Percentiles rank a stretch among this genome's conserved stretches.
Evolutionary conservation across 2,329 filamentous ascomycete genomes (phyloP).

Genomic region (Diplodia intermedia): DNA sequence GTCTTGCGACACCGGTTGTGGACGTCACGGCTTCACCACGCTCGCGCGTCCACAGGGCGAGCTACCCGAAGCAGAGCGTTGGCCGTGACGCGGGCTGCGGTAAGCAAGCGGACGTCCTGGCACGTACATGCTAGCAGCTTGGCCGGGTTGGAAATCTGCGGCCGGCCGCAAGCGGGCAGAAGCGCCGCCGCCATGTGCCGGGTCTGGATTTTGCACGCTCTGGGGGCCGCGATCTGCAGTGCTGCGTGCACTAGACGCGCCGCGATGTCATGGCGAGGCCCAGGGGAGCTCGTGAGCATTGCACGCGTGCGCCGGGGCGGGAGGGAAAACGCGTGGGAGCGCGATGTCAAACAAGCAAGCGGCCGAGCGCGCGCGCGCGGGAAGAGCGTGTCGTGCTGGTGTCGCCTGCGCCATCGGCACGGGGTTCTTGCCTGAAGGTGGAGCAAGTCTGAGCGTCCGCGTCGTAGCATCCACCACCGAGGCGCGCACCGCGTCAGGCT

Average conservation of each 20-base stretch:
- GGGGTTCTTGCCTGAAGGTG: slow-evolving; percentile 27
- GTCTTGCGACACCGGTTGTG: not conserved
- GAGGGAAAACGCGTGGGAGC: not conserved
- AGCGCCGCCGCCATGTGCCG: slow-evolving; percentile 9
- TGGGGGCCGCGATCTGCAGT: slow-evolving; percentile 23
- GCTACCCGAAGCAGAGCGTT: slow-evolving; percentile 9
- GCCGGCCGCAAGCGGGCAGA: slow-evolving; percentile 13
- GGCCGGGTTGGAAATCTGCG: not conserved
- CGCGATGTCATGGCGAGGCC: slow-evolving; percentile 24
- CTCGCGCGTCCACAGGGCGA: slow-evolving; percentile 10
- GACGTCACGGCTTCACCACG: not conserved
- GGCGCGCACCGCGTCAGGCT: slow-evolving; percentile 35
- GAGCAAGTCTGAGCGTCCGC: slow-evolving; percentile 31
- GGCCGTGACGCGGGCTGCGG: slow-evolving; percentile 16
- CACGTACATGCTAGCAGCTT: not conserved
- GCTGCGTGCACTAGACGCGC: slow-evolving; percentile 24
- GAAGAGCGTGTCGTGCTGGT: slow-evolving; percentile 5
- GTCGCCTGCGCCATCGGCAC: slow-evolving; percentile 16
- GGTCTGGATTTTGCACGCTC: slow-evolving; percentile 24
- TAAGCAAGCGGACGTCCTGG: slow-evolving; percentile 1
- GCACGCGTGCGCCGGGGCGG: not conserved
- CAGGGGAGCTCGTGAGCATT: not conserved
- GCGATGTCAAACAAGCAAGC: not conserved
- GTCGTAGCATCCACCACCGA: slow-evolving; percentile 30
- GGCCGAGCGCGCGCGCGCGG: not conserved